Percentiles rank a stretch among this genome's conserved stretches.
Conservation (phyloP, 345 rosid species). For the Citrus trifoliata region DNA sequence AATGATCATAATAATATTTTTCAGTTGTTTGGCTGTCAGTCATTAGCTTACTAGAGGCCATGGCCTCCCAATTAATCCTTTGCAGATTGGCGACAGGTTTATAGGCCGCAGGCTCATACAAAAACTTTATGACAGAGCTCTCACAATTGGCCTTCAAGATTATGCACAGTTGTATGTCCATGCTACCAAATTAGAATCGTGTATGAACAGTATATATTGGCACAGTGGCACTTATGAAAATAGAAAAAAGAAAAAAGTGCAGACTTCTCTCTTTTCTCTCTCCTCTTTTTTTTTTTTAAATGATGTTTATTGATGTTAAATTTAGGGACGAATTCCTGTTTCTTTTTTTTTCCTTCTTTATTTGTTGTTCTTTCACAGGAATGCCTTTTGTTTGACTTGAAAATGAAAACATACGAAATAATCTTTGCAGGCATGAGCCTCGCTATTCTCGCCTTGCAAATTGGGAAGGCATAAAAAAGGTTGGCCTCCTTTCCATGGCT, state of each 20-base stretch:
- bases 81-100: slow-evolving; percentile 88
- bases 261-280: too few species aligned
- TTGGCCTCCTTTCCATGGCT: slow-evolving; percentile 25
- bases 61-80: slow-evolving; percentile 6
- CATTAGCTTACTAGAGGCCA: not conserved
- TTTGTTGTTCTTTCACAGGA: not conserved
- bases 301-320: not conserved
- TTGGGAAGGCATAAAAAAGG: slow-evolving; percentile 94
- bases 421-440: slow-evolving; percentile 74
- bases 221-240: too few species aligned
- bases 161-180: slow-evolving; percentile 81
- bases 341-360: not conserved
- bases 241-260: too few species aligned
- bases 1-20: not conserved
- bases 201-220: too few species aligned
- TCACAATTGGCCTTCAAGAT: slow-evolving; percentile 84
- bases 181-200: not conserved
- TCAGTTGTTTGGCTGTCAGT: too few species aligned
- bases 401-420: slow-evolving; percentile 12
- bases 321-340: not conserved
- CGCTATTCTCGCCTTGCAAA: slow-evolving; percentile 83
- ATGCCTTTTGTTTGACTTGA: not conserved
- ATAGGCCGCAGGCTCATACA: slow-evolving; percentile 66
- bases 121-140: slow-evolving; percentile 79
- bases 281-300: too few species aligned